These are phyloP conservation scores for Trichophyton equinum DNA, from an alignment of 2,329 filamentous ascomycete species.

Conservation along the genomic window DNA sequence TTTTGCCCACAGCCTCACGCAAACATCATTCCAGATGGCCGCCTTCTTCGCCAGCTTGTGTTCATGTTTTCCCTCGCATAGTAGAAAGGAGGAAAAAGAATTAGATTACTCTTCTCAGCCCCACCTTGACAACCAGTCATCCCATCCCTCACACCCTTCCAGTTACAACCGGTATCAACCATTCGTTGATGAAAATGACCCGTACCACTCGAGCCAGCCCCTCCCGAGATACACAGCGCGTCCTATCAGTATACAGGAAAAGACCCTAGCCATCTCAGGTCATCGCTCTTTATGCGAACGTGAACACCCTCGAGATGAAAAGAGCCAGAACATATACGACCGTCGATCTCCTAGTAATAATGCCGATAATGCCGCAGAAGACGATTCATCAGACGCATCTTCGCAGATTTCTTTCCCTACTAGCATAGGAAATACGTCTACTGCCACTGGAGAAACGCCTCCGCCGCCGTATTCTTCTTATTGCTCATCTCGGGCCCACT, in stretches of 20 bases:
- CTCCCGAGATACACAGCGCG: conserved; percentile 32
- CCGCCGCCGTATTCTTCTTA: conserved; percentile 31
- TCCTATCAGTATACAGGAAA: conserved; percentile 28
- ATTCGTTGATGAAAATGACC: conserved; percentile 16
- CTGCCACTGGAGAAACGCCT: conserved; percentile 31
- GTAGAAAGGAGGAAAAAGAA: conserved; percentile 7
- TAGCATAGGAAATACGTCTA: conserved; percentile 34
- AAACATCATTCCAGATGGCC: conserved; percentile 5
- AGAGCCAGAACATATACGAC: conserved; percentile 12
- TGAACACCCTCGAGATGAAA: conserved; percentile 1
- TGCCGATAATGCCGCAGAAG: conserved; percentile 16
- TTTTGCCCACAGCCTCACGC: background rate
- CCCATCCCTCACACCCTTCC: background rate
- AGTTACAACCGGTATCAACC: conserved; percentile 2
- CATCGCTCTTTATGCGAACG: background rate
- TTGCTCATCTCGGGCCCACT: conserved; percentile 20
- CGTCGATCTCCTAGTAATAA: conserved; percentile 2
- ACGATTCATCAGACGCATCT: conserved; percentile 27
- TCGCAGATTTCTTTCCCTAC: conserved; percentile 32
- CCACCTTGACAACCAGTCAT: background rate
- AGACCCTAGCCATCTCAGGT: conserved; percentile 21
- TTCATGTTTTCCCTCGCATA: conserved; percentile 5
- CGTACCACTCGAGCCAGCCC: conserved; percentile 24
- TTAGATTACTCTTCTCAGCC: background rate
- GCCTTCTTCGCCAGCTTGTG: conserved; percentile 8